phyloP scores from a whole-genome alignment of 768 basidiomycete species.

The Lentinula raphanica region DNA sequence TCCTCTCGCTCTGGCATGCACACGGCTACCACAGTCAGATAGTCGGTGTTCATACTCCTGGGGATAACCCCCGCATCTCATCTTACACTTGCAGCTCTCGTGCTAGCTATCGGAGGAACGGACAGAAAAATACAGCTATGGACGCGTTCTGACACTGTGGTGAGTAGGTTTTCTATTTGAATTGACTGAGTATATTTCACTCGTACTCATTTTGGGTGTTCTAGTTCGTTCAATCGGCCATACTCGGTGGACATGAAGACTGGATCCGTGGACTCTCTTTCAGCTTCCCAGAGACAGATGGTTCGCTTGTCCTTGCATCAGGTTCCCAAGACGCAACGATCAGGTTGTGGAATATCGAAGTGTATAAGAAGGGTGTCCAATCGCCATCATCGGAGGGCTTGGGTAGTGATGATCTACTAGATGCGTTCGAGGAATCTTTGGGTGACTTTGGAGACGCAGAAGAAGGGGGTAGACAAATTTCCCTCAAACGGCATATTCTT shows the following conservation, averaged over 20 bases:
- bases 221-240: conserved; percentile 57
- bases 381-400: conserved; percentile 23
- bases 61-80: background rate
- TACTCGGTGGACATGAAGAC: conserved; percentile 85
- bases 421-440: conserved; percentile 82
- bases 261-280: conserved; percentile 88
- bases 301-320: conserved; percentile 75
- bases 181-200: background rate
- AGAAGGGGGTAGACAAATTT: conserved; percentile 82
- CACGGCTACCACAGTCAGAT: conserved; percentile 59
- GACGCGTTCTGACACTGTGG: conserved; percentile 56
- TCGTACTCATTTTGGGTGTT: background rate
- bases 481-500: conserved; percentile 79
- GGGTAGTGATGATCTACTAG: conserved; percentile 76
- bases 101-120: conserved; percentile 84
- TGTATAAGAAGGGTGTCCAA: conserved; percentile 30
- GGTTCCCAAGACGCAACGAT: conserved; percentile 95
- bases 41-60: conserved; percentile 36
- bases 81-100: conserved; percentile 33
- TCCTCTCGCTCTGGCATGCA: conserved; percentile 65
- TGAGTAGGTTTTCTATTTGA: conserved; percentile 24
- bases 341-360: conserved; percentile 84
- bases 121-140: conserved; percentile 76
- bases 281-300: conserved; percentile 27
- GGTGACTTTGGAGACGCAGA: conserved; percentile 65